Evolutionary conservation across 1,139 yeast genomes (phyloP).

Genomic region (Kodamaea suecica): DNA sequence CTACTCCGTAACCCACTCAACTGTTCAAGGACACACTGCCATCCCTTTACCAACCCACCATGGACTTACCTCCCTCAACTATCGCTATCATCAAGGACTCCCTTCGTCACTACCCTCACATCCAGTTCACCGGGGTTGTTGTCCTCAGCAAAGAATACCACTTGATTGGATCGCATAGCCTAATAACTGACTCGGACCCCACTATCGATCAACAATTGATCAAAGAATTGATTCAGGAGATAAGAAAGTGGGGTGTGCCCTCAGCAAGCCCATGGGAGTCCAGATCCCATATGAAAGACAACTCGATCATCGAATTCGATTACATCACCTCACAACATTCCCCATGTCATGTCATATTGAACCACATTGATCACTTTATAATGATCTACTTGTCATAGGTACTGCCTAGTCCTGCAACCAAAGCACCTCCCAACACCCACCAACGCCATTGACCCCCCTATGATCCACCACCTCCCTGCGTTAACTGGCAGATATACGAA

Average conservation of each 20-base stretch:
- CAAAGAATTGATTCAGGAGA: conserved; percentile 4
- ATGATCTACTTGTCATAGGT: conserved; percentile 6
- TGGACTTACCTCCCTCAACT: conserved; percentile 1
- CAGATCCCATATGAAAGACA: no score
- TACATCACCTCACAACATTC: conserved; percentile 10
- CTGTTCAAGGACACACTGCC: no score
- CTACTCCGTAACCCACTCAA: no score
- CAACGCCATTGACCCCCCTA: no score
- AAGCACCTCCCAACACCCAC: no score
- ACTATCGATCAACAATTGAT: not conserved
- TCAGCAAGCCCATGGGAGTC: no score
- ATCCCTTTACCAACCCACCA: no score
- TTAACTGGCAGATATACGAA: no score
- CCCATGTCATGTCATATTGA: conserved; percentile 6
- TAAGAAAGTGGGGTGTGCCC: conserved; percentile 3
- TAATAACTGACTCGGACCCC: not conserved
- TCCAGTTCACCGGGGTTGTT: conserved; percentile 6
- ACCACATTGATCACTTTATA: conserved; percentile 7
- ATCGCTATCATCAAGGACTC: conserved; percentile 4
- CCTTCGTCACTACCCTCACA: conserved; percentile 5
- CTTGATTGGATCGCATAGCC: conserved; percentile 5
- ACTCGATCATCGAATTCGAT: conserved; percentile 6
- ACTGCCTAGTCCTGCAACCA: no score
- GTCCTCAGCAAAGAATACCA: conserved; percentile 4
- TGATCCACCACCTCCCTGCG: no score